Evolutionary conservation across 768 basidiomycete genomes (phyloP), one percentile per base, ranked within the genome.

Genomic region (Suillus fuscotomentosus): DNA sequence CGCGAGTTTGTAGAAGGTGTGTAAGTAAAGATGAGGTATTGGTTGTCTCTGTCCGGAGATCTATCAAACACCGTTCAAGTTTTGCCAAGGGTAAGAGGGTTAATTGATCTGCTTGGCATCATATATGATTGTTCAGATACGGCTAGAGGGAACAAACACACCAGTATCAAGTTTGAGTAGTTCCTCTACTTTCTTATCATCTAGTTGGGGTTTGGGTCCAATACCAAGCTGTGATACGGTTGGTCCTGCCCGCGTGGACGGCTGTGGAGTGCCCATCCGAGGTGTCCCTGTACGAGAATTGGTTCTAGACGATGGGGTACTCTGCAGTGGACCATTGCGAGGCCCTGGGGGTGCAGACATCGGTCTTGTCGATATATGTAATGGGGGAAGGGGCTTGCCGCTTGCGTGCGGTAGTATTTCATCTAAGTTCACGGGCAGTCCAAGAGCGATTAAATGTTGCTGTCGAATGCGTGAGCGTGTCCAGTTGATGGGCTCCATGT

Each of bases 401-500:
- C 80, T 85, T 9, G 84, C 80, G 55, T 84, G 86, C 2, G 92
- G 91, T 59, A 93, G 79, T 9, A 97, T 88, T 78, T 98, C 96
- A 73, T 98, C 96, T 7, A 98, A 82, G 72, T 98, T 98, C 60
- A 98, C 92, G 4, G 96, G 96, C 54, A 98, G 89, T 27, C 96
- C 96, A 31, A 98, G 86, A 14, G 93, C 79, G 65, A 97, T 97
- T 56, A 98, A 82, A 71, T 97, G 94, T 72, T 95, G 94, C 56
- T 95, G 82, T 63, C 96, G 86, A 73, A 94, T 95, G 51, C 92
- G 86, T 63, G 95, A 97, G 55, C 94, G 89, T 60, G 88, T 95
- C 96, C 96, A 98, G 70, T 93, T 96, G 61, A 94, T 88, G n/a
- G 92, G 89, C 73, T 90, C 88, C 53, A 86, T 89, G 11, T 88